These are phyloP conservation scores for Excoecaria cochinchinensis DNA, from an alignment of 345 rosid genomes.

Conservation along the genomic window DNA sequence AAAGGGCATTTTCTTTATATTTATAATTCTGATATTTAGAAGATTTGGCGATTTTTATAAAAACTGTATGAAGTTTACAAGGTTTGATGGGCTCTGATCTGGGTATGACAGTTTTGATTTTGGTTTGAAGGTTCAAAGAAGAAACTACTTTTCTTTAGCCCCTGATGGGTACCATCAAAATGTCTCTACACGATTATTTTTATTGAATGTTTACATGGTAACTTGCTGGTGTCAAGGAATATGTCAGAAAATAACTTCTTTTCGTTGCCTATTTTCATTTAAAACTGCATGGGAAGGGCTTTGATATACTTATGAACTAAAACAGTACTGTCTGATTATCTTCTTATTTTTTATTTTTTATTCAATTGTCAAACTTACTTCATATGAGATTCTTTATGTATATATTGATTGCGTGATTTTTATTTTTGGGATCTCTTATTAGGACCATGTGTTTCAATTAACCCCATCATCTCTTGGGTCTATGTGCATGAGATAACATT, in stretches of 20 bases:
- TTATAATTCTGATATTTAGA: neutral
- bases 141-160: neutral
- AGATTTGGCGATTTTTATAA: neutral
- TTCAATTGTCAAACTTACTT: neutral
- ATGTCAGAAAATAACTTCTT: neutral
- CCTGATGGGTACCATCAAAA: neutral
- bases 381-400: neutral
- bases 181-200: neutral
- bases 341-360: neutral
- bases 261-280: neutral
- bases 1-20: neutral
- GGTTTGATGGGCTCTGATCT: neutral
- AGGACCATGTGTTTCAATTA: neutral
- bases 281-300: neutral
- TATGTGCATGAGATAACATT: neutral
- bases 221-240: neutral
- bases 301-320: neutral
- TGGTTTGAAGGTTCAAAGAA: neutral
- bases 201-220: neutral
- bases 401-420: neutral
- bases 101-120: neutral
- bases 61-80: neutral
- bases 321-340: neutral
- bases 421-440: neutral
- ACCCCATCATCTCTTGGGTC: neutral